Evolutionary conservation across 75 land plant species (phyloP).

Genomic region (Chamaecyparis obtusa): DNA sequence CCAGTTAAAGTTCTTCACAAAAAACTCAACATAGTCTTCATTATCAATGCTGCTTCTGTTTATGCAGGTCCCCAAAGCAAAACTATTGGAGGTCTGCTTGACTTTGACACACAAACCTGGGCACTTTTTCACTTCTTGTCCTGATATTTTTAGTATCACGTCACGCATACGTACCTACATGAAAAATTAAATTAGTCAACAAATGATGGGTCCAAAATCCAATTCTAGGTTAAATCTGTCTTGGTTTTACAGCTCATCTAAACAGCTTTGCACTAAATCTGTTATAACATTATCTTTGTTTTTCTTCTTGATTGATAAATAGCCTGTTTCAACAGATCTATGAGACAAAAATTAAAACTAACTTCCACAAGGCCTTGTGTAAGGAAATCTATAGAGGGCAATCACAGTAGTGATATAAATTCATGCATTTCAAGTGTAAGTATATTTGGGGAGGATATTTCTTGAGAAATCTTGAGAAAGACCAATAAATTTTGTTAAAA

Average conservation of each 20-base stretch:
- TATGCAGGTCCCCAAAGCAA: constrained; percentile 80
- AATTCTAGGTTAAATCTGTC: neutral
- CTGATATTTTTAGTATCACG: constrained; percentile 64
- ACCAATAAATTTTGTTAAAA: too few species aligned
- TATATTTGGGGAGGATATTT: neutral
- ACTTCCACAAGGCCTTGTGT: neutral
- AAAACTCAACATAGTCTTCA: constrained; percentile 72
- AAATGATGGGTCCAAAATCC: neutral
- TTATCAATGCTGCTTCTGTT: constrained; percentile 76
- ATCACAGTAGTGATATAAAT: neutral
- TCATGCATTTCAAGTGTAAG: neutral
- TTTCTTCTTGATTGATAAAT: neutral
- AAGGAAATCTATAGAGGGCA: neutral
- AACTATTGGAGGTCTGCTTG: constrained; percentile 67
- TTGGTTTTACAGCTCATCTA: neutral
- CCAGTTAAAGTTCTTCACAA: constrained; percentile 82
- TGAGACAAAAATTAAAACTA: neutral
- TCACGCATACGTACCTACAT: constrained; percentile 84
- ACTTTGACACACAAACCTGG: constrained; percentile 55
- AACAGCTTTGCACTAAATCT: neutral
- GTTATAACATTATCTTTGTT: neutral
- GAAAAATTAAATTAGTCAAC: neutral
- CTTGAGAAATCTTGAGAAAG: too few species aligned
- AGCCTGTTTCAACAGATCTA: neutral
- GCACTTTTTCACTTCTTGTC: constrained; percentile 9